Evolutionary conservation across 768 basidiomycete genomes (phyloP).

Genomic region (Pisolithus marmoratus): DNA sequence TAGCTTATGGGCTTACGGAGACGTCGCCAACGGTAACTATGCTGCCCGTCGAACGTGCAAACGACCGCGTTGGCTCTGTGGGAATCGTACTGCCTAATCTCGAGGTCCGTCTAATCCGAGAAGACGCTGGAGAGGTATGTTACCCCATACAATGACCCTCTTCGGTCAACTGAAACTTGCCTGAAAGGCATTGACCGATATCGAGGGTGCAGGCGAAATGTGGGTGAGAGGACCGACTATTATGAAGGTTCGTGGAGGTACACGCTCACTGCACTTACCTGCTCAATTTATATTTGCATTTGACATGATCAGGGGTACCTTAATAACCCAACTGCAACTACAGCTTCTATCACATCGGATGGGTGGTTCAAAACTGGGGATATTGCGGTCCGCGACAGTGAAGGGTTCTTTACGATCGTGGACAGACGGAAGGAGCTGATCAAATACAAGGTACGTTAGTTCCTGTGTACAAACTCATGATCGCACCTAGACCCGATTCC

Average conservation of each 20-base stretch:
- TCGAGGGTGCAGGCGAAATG: slow-evolving; percentile 61
- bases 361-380: slow-evolving; percentile 92
- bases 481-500: neutral
- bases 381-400: slow-evolving; percentile 56
- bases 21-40: slow-evolving; percentile 70
- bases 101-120: slow-evolving; percentile 65
- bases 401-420: slow-evolving; percentile 73
- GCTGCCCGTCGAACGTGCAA: slow-evolving; percentile 37
- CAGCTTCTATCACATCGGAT: slow-evolving; percentile 59
- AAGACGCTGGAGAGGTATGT: slow-evolving; percentile 46
- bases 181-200: slow-evolving; percentile 19
- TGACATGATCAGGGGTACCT: slow-evolving; percentile 56
- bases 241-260: slow-evolving; percentile 55
- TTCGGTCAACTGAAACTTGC: neutral
- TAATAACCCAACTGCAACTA: slow-evolving; percentile 66
- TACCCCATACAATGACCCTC: neutral
- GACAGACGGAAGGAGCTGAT: slow-evolving; percentile 72
- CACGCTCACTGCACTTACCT: neutral
- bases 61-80: slow-evolving; percentile 55
- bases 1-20: slow-evolving; percentile 78
- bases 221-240: slow-evolving; percentile 76
- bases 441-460: slow-evolving; percentile 54
- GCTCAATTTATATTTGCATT: neutral
- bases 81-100: slow-evolving; percentile 72
- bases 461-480: neutral